These are phyloP conservation scores for Allium cepa DNA, from an alignment of 106 monocot genomes.

Conservation along the genomic window DNA sequence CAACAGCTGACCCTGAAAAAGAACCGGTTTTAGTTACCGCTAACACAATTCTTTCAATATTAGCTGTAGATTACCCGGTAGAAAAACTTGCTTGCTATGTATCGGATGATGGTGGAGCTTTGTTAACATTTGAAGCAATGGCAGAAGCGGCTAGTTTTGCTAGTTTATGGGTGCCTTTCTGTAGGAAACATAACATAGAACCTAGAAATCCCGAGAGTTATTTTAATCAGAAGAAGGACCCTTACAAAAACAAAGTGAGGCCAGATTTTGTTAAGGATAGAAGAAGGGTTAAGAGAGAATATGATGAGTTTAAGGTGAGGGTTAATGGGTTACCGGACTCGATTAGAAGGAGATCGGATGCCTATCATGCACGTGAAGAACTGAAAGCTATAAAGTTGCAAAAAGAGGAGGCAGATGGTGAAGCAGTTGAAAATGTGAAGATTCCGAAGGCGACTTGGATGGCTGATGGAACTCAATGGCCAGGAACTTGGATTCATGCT, in stretches of 20 bases:
- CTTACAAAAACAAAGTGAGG: slow-evolving; percentile 79
- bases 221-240: slow-evolving; percentile 66
- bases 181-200: slow-evolving; percentile 75
- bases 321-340: slow-evolving; percentile 55
- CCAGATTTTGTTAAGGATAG: slow-evolving; percentile 90
- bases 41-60: slow-evolving; percentile 72
- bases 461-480: slow-evolving; percentile 90
- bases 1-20: slow-evolving; percentile 69
- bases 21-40: slow-evolving; percentile 65
- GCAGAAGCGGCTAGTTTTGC: slow-evolving; percentile 74
- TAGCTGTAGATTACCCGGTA: slow-evolving; percentile 71
- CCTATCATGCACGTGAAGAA: slow-evolving; percentile 85
- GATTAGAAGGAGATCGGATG: slow-evolving; percentile 61
- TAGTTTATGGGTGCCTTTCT: slow-evolving; percentile 82
- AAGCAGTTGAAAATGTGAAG: slow-evolving; percentile 15
- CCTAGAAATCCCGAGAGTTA: slow-evolving; percentile 90
- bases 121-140: slow-evolving; percentile 62
- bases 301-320: slow-evolving; percentile 95
- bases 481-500: slow-evolving; percentile 62
- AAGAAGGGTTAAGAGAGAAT: slow-evolving; percentile 90
- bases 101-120: slow-evolving; percentile 70
- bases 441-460: slow-evolving; percentile 79
- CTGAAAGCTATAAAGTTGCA: slow-evolving; percentile 32
- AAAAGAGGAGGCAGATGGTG: slow-evolving; percentile 1
- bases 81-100: slow-evolving; percentile 78